Evolutionary conservation across 352 stramenopile species (phyloP).

Genomic region (Phytophthora niederhauseri): DNA sequence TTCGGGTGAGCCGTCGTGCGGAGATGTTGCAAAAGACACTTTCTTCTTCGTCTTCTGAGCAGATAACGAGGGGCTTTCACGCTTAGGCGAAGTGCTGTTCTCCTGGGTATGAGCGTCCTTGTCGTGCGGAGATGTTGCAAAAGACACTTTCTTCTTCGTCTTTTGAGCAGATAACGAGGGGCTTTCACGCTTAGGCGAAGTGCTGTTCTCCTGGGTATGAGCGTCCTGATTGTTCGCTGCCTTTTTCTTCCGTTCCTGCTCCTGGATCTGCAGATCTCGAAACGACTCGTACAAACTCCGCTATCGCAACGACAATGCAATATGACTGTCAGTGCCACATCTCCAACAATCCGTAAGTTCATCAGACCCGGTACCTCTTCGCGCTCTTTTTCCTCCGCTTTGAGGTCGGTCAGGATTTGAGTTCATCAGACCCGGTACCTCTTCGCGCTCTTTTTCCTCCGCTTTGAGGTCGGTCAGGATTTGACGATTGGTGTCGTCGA

Average conservation of each 20-base stretch:
- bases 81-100: neutral
- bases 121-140: constrained; percentile 31
- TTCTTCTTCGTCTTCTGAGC: constrained; percentile 34
- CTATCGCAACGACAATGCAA: constrained; percentile 20
- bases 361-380: constrained; percentile 58
- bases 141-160: constrained; percentile 47
- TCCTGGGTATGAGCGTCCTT: constrained; percentile 2
- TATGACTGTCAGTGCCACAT: neutral
- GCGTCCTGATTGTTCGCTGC: constrained; percentile 11
- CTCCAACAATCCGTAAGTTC: neutral
- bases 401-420: constrained; percentile 71
- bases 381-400: constrained; percentile 75
- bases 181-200: neutral
- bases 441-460: constrained; percentile 78
- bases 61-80: neutral
- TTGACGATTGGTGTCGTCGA: constrained; percentile 79
- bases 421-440: constrained; percentile 38
- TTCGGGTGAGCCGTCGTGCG: neutral
- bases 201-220: neutral
- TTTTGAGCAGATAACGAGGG: constrained; percentile 8
- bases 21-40: constrained; percentile 46
- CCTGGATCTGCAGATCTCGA: constrained; percentile 41
- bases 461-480: constrained; percentile 75
- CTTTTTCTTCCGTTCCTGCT: constrained; percentile 12
- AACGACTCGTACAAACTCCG: constrained; percentile 81